Base-by-base conservation (phyloP, 805 yeast genomes). In the Wickerhamomyces xylosicus region DNA sequence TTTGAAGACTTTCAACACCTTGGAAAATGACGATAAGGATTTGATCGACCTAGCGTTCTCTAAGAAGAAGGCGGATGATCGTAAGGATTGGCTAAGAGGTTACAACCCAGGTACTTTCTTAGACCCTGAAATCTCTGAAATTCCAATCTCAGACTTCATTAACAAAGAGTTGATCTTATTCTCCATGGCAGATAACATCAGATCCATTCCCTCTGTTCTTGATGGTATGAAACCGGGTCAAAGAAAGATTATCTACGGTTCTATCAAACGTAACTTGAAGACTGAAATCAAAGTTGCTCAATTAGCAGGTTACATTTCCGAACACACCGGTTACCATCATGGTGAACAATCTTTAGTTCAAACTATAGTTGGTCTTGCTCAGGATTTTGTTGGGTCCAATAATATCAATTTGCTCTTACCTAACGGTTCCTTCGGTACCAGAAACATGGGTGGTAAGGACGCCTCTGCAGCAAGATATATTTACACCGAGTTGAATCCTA, bases 191-290 rank as follows among this genome's bases (percentile, higher is more conserved):
- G 98, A 92, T 62, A 89, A 92, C 52, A 74, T 89, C 36, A 77
- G 98, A 59, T 92, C 97, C 0, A 86, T 92, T 53, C 98, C 98
- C 1, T 84, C 87, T 7, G 84, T 86, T 1, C 64, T 90, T 52
- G 98, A 92, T 64, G 98, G 98, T 1, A 76, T 92, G 47, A 92
- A 92, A 59, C 98, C 98, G 1, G 95, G 95, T 42, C 98, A 92
- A 63, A 77, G 98, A 54, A 92, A 92, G 57, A 94, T 92, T 35
- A 63, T 92, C 49, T 92, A 66, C 58, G 95, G 92, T 40, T 82
- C 89, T 51, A 84, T 87, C 61, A 84, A 84, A 60, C 74, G 85
- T 57, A 87, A 85, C 48, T 64, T 86, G 49, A 72, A 63, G 31
- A 64, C 67, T 31, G 96, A 90, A 60, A 77, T 85, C 50, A 90